Conservation (phyloP, 2,329 filamentous ascomycete species). For the Ophiocordyceps camponoti-leonardi region DNA sequence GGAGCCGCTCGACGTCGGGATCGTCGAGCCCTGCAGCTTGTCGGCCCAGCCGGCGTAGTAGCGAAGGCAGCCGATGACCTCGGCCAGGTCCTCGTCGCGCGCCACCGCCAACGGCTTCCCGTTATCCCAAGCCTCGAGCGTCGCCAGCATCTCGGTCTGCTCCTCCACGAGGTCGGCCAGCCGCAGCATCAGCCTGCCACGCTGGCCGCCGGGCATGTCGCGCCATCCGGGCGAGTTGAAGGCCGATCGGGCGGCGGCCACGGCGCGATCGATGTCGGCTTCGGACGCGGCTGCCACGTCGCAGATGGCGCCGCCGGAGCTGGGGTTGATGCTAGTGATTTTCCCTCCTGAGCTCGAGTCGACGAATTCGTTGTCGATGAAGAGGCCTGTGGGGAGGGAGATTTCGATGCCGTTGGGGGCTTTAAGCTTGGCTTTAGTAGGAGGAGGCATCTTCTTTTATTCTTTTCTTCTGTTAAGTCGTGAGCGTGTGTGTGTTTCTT, state of each 20-base stretch:
- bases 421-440: conserved; percentile 7
- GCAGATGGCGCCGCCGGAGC: conserved; percentile 70
- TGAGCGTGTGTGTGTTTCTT: no score
- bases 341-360: conserved; percentile 66
- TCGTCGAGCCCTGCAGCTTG: conserved; percentile 77
- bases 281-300: conserved; percentile 72
- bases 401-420: conserved; percentile 48
- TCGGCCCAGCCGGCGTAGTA: conserved; percentile 73
- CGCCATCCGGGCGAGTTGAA: conserved; percentile 58
- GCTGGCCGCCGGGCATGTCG: conserved; percentile 47
- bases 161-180: conserved; percentile 69
- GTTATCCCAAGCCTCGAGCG: conserved; percentile 77
- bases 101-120: conserved; percentile 68
- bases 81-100: conserved; percentile 53
- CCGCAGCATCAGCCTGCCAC: conserved; percentile 53
- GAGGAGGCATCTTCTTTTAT: not conserved
- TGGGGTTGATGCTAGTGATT: conserved; percentile 83
- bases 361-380: conserved; percentile 89
- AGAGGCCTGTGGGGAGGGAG: conserved; percentile 50
- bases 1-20: conserved; percentile 58
- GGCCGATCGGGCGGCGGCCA: conserved; percentile 69
- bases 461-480: not conserved
- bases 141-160: conserved; percentile 58
- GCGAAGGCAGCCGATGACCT: conserved; percentile 53
- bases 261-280: conserved; percentile 70